Evolutionary conservation across 257 asterid species (phyloP).

Genomic region (Solanum corneliomulleri): DNA sequence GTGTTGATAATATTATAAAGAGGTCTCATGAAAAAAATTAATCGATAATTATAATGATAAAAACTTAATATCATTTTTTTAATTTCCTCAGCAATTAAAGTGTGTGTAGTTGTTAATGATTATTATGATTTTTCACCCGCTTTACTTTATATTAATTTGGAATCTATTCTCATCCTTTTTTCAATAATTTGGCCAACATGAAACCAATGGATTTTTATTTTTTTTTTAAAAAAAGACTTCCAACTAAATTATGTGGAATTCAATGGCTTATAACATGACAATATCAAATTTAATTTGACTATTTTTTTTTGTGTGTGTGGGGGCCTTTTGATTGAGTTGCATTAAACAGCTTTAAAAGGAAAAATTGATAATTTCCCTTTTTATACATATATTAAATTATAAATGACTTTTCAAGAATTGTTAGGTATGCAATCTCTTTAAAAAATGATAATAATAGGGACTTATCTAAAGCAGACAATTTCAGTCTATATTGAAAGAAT

Average conservation of each 20-base stretch:
- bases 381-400: neutral
- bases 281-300: neutral
- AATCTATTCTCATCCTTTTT: neutral
- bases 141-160: slow-evolving; percentile 8
- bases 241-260: neutral
- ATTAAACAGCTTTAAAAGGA: neutral
- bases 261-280: neutral
- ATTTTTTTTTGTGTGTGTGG: neutral
- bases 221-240: neutral
- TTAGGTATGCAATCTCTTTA: neutral
- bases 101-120: neutral
- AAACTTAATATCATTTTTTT: too few species aligned
- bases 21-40: neutral
- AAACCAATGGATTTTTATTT: neutral
- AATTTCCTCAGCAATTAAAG: neutral
- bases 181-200: slow-evolving; percentile 13
- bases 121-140: neutral
- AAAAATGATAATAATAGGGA: neutral
- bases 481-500: neutral
- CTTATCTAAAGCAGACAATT: neutral
- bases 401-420: neutral
- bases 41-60: too few species aligned
- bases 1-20: neutral
- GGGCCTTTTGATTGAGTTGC: neutral
- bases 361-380: neutral